A percentile compares a stretch with the other conserved stretches of the same genome.
Evolutionary conservation across 2,329 filamentous ascomycete genomes (phyloP).

Genomic region (Bipolaris gigantea): DNA sequence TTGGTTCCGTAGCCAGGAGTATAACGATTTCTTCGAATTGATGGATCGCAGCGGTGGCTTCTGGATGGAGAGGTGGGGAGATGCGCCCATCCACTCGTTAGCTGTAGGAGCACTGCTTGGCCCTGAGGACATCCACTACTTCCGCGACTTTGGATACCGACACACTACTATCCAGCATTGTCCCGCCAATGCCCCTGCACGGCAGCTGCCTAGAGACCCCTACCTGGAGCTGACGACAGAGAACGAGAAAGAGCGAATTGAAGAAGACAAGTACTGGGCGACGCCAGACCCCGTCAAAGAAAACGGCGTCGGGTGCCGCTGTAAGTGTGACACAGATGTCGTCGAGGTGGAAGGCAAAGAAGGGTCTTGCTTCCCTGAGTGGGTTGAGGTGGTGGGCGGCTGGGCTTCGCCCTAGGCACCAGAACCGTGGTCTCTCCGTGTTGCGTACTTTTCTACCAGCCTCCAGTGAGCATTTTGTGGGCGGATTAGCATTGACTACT

Average conservation of each 20-base stretch:
- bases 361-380: constrained; percentile 90
- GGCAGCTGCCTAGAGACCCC: constrained; percentile 78
- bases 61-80: constrained; percentile 99
- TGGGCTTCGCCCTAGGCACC: constrained; percentile 65
- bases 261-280: constrained; percentile 97
- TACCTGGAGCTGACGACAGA: constrained; percentile 79
- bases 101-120: constrained; percentile 85
- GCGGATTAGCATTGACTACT: constrained; percentile 22
- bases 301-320: constrained; percentile 95
- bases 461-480: constrained; percentile 27
- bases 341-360: constrained; percentile 97
- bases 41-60: constrained; percentile 98
- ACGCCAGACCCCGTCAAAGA: constrained; percentile 83
- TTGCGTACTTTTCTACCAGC: constrained; percentile 20
- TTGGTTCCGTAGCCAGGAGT: constrained; percentile 97
- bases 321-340: constrained; percentile 95
- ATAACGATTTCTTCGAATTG: constrained; percentile 97
- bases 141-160: constrained; percentile 97
- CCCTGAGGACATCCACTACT: constrained; percentile 90
- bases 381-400: constrained; percentile 95
- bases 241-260: constrained; percentile 79
- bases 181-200: constrained; percentile 87
- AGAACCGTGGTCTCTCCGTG: constrained; percentile 11
- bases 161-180: constrained; percentile 99
- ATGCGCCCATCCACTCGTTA: constrained; percentile 96